Percentiles rank a stretch among this genome's conserved stretches.
These are phyloP conservation scores for Leccinum brunneo-olivaceum DNA, from an alignment of 1,284 basidiomycete genomes.

Conservation along the genomic window DNA sequence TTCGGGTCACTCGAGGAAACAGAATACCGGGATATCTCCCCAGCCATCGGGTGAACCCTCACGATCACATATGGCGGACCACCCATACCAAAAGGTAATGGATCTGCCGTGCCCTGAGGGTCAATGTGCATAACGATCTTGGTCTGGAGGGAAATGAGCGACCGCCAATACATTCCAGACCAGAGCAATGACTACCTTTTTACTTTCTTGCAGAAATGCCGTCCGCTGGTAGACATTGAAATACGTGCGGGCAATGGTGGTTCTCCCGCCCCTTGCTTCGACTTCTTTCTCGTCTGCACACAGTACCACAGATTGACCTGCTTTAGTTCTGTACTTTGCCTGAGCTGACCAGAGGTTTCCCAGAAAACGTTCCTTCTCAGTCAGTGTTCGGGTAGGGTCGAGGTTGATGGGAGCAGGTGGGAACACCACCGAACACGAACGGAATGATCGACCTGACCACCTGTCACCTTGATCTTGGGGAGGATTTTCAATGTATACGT, in stretches of 20 bases:
- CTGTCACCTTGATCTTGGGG: conserved; percentile 75
- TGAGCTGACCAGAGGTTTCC: conserved; percentile 83
- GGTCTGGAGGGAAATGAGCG: conserved; percentile 44
- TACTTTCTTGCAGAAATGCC: conserved; percentile 64
- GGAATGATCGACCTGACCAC: conserved; percentile 79
- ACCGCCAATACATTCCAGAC: neutral
- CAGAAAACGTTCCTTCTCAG: conserved; percentile 77
- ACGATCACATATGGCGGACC: conserved; percentile 69
- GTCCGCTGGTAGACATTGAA: conserved; percentile 81
- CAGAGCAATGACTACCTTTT: conserved; percentile 52
- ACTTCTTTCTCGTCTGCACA: conserved; percentile 69
- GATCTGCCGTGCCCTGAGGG: conserved; percentile 63
- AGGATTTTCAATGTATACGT: conserved; percentile 76
- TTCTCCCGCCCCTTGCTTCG: conserved; percentile 53
- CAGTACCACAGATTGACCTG: conserved; percentile 61
- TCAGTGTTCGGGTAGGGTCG: conserved; percentile 56
- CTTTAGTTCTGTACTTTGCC: conserved; percentile 65
- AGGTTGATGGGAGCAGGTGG: conserved; percentile 61
- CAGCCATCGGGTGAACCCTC: conserved; percentile 73
- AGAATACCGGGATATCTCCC: conserved; percentile 71
- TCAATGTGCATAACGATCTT: conserved; percentile 85
- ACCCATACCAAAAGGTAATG: conserved; percentile 64
- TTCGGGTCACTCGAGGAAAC: conserved; percentile 67
- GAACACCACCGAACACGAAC: conserved; percentile 64
- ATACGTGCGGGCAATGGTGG: conserved; percentile 69